phyloP scores from a whole-genome alignment of 140 eudicot species.

The Ambrosia hybrid region DNA sequence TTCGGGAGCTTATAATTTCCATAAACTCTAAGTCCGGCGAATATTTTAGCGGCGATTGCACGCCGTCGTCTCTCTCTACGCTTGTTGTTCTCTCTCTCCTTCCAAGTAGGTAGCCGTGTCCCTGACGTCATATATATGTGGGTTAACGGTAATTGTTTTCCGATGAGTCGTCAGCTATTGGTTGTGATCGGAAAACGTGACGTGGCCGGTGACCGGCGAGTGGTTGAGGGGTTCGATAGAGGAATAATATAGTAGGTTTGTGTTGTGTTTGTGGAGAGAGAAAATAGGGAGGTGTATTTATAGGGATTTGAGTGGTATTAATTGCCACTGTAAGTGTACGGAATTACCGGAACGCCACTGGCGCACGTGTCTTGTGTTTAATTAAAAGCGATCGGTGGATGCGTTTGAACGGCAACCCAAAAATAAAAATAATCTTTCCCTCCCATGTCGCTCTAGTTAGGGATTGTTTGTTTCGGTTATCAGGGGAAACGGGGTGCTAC shows the following conservation, averaged over 20 bases:
- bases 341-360: slow-evolving; percentile 25
- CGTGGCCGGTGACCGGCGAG: slow-evolving; percentile 25
- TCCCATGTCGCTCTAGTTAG: too few species aligned
- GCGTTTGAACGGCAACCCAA: slow-evolving; percentile 30
- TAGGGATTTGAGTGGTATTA: background rate
- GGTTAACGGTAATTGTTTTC: background rate
- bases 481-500: too few species aligned
- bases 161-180: background rate
- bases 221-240: background rate
- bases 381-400: slow-evolving; percentile 41
- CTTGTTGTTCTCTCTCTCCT: slow-evolving; percentile 96
- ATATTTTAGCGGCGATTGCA: slow-evolving; percentile 99
- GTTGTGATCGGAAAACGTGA: slow-evolving; percentile 13
- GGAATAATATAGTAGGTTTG: slow-evolving; percentile 8
- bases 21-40: slow-evolving; percentile 75
- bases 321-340: background rate
- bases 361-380: background rate
- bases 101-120: slow-evolving; percentile 94
- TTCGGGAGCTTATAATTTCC: slow-evolving; percentile 93
- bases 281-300: background rate
- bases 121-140: slow-evolving; percentile 67
- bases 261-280: slow-evolving; percentile 12
- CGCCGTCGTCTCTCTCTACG: slow-evolving; percentile 91
- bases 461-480: too few species aligned
- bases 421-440: too few species aligned